These are phyloP conservation scores for Coniochaeta sp. DNA, from an alignment of 2,329 filamentous ascomycete genomes.

Conservation along the genomic window DNA sequence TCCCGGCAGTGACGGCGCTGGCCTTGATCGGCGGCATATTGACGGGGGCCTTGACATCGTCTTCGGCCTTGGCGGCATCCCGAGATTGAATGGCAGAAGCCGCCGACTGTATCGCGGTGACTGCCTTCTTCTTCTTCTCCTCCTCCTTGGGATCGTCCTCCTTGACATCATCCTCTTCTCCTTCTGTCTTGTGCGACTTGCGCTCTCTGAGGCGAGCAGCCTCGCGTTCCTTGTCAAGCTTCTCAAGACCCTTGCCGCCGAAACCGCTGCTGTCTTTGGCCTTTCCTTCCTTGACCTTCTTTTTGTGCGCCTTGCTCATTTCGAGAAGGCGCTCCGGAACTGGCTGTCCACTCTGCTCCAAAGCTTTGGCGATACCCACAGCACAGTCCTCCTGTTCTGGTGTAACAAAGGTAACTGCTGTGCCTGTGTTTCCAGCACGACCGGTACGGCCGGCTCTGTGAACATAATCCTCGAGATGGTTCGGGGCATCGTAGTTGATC, in stretches of 20 bases:
- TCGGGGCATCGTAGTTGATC: constrained; percentile 90
- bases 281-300: constrained; percentile 89
- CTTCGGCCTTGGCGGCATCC: constrained; percentile 38
- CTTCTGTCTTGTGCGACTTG: constrained; percentile 82
- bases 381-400: constrained; percentile 88
- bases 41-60: constrained; percentile 22
- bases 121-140: constrained; percentile 61
- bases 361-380: constrained; percentile 78
- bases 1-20: constrained; percentile 33
- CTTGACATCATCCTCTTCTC: constrained; percentile 72
- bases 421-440: constrained; percentile 88
- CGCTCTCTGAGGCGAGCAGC: constrained; percentile 79
- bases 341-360: constrained; percentile 83
- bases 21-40: constrained; percentile 17
- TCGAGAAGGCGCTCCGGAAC: constrained; percentile 63
- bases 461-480: constrained; percentile 94
- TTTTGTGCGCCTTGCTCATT: constrained; percentile 66
- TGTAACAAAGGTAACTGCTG: constrained; percentile 89
- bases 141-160: constrained; percentile 62
- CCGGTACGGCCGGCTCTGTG: constrained; percentile 91
- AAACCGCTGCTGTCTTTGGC: constrained; percentile 87
- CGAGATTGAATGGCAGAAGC: constrained; percentile 49
- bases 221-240: constrained; percentile 84
- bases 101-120: constrained; percentile 56
- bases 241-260: constrained; percentile 88